Evolutionary conservation across 345 rosid genomes (phyloP), one percentile per base, ranked within the genome.

Genomic region (Salix udensis): DNA sequence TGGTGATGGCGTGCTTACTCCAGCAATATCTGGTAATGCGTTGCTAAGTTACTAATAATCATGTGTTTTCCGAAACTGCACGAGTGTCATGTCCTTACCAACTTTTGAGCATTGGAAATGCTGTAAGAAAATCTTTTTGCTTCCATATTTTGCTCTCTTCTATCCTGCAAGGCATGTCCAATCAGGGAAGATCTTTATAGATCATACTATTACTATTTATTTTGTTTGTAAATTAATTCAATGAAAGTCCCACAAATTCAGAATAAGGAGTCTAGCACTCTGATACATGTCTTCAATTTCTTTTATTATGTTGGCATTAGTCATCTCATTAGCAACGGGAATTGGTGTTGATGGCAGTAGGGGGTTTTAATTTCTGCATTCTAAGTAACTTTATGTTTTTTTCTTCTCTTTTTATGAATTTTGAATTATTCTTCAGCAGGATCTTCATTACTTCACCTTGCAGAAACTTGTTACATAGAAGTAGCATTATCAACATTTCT

Each of bases 1-100:
- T n/a, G 98, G 92, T 79, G 91, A 90, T 83, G 97, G 97, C 60
- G 88, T 94, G 74, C 90, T 94, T 68, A 92, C 96, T 82, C 94
- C 98, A 75, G 92, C 97, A 74, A 89, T 94, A 68, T 91, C 98
- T 82, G 96, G 98, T 89, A 70, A 75, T 21, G 48, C 18, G n/a
- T 70, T 64, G 62, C 50, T 21, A 16, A 37, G 37, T 75, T 66
- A 11, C 36, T 11, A 26, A 16, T 15, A 28, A 53, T 34, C 18
- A 31, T 66, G 2, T 66, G 15, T n/a, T 52, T 36, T 34, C 37
- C 1, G 10, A n/a, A 44, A 46, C 44, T 21, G 65, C 21, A 14
- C 36, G 37, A 30, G 52, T 48, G 9, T 67, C 30, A 13, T 65
- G 46, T 50, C 71, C 48, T 58, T 3, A 1, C 13, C 28, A 34